Evolutionary conservation across 352 stramenopile species (phyloP).

Genomic region (Phytophthora podocarpi): DNA sequence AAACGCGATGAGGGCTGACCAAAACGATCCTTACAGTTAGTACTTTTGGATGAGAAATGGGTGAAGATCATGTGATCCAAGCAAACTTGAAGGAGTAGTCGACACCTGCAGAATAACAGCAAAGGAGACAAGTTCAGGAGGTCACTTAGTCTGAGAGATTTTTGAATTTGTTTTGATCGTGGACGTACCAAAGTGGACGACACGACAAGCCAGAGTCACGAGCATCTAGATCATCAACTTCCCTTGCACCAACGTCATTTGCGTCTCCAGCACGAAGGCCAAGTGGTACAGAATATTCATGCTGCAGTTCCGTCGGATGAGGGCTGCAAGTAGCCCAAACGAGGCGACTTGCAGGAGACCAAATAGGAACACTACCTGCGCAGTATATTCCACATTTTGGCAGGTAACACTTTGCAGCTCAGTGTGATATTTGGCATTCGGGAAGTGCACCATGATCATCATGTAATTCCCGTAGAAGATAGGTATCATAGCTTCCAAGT

Average conservation of each 20-base stretch:
- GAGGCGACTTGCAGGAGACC: slow-evolving; percentile 27
- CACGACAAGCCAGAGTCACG: slow-evolving; percentile 18
- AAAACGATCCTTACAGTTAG: too few species aligned
- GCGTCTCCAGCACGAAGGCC: slow-evolving; percentile 43
- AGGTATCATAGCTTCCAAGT: slow-evolving; percentile 43
- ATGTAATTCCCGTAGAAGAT: slow-evolving; percentile 40
- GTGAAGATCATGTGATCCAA: slow-evolving; percentile 23
- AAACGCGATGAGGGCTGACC: too few species aligned
- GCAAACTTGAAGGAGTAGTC: slow-evolving; percentile 33
- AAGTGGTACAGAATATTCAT: slow-evolving; percentile 29
- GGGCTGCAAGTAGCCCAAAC: slow-evolving; percentile 12
- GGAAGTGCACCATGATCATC: slow-evolving; percentile 25
- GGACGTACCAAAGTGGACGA: slow-evolving; percentile 29
- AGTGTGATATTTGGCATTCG: slow-evolving; percentile 43
- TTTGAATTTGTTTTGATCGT: too few species aligned
- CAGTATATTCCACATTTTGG: slow-evolving; percentile 6
- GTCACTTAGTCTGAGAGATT: too few species aligned
- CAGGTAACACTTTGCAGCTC: slow-evolving; percentile 24
- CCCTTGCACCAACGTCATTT: slow-evolving; percentile 15
- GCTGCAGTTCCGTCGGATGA: slow-evolving; percentile 18
- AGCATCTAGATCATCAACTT: slow-evolving; percentile 36
- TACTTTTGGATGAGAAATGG: too few species aligned
- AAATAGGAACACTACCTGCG: slow-evolving; percentile 27
- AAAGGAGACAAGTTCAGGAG: too few species aligned
- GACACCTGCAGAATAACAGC: slow-evolving; percentile 16